Conservation (phyloP, 768 basidiomycete species). For the Gyrodon lividus region DNA sequence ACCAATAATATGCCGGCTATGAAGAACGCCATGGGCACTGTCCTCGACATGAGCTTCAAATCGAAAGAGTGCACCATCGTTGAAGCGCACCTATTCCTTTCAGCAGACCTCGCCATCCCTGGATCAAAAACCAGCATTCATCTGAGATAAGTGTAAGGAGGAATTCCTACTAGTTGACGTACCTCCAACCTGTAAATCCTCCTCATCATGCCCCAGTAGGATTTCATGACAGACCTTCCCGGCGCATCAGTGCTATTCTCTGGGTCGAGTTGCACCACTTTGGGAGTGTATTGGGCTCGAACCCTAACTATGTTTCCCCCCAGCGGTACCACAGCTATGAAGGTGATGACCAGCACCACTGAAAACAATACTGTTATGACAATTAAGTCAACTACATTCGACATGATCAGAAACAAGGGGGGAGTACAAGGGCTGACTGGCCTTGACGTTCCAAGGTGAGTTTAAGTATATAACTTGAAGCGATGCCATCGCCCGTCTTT, state of each 20-base stretch:
- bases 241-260: slow-evolving; percentile 67
- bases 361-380: too few relatives aligned
- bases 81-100: not conserved
- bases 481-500: too few relatives aligned
- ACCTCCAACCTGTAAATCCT: slow-evolving; percentile 71
- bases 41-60: not conserved
- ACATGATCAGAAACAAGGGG: too few relatives aligned
- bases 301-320: not conserved
- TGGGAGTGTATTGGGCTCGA: slow-evolving; percentile 5
- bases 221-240: slow-evolving; percentile 55
- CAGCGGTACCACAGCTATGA: not conserved
- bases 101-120: not conserved
- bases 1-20: not conserved
- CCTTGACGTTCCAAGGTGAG: too few relatives aligned
- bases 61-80: not conserved
- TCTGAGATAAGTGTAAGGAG: not conserved
- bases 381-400: too few relatives aligned
- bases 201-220: slow-evolving; percentile 64
- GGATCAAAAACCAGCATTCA: not conserved
- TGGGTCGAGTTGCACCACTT: slow-evolving; percentile 47
- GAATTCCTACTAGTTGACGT: slow-evolving; percentile 16
- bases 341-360: too few relatives aligned
- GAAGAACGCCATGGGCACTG: not conserved
- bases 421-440: too few relatives aligned
- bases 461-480: too few relatives aligned